phyloP scores from a whole-genome alignment of 2,329 filamentous ascomycete species.

The Chrysoporthe puriensis region DNA sequence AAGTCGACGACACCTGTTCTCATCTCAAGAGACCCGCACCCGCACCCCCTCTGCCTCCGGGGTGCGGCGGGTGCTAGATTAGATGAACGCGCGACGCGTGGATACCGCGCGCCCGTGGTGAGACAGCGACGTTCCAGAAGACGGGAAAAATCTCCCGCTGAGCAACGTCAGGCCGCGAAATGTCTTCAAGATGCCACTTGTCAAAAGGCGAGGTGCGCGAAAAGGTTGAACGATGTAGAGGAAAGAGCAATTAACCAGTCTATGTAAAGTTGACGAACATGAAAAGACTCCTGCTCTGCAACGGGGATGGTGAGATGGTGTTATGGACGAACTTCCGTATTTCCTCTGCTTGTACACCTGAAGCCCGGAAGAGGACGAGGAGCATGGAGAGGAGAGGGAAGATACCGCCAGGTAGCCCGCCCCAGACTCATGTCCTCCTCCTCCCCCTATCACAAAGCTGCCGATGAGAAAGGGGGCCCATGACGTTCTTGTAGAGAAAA shows the following conservation, averaged over 20 bases:
- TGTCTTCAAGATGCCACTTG: not conserved
- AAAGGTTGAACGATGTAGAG: not conserved
- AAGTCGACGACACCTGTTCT: no score
- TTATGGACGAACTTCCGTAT: conserved; percentile 24
- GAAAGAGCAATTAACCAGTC: conserved; percentile 28
- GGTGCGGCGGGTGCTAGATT: not conserved
- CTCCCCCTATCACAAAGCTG: conserved; percentile 24
- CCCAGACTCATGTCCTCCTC: conserved; percentile 20
- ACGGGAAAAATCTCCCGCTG: not conserved
- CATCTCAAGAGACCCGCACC: no score
- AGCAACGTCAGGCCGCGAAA: not conserved
- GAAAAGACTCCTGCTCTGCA: conserved; percentile 27
- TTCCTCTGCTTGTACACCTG: conserved; percentile 24
- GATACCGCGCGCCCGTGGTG: not conserved
- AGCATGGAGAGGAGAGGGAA: conserved; percentile 13
- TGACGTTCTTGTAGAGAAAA: conserved; percentile 26
- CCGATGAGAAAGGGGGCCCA: conserved; percentile 25
- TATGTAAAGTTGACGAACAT: conserved; percentile 29
- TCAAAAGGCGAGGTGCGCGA: not conserved
- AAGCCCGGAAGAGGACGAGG: conserved; percentile 23
- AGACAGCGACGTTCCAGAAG: conserved; percentile 14
- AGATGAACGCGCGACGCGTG: not conserved
- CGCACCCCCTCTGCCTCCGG: not conserved
- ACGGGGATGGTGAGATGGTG: conserved; percentile 24
- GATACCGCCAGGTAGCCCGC: conserved; percentile 20